These are phyloP conservation scores for Pascua guehoae DNA, from an alignment of 1,284 basidiomycete species.

Conservation along the genomic window DNA sequence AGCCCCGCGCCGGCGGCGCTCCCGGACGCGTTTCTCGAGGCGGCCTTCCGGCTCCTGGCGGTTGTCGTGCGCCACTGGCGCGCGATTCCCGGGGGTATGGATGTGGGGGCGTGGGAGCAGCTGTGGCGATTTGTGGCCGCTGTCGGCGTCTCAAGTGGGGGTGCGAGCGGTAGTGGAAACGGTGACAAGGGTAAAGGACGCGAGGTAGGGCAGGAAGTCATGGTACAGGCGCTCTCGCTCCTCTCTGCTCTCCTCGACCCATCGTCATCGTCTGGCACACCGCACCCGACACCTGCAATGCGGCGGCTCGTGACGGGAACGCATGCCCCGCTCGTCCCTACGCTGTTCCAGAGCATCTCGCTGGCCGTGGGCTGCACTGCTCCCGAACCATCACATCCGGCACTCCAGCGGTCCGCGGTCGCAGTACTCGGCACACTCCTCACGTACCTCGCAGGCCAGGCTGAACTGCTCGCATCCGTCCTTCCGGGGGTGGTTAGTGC, in stretches of 20 bases:
- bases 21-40: conserved; percentile 75
- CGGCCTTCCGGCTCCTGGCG: conserved; percentile 61
- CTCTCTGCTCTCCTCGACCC: conserved; percentile 33
- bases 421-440: conserved; percentile 60
- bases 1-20: conserved; percentile 60
- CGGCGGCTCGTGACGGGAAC: conserved; percentile 53
- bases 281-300: conserved; percentile 52
- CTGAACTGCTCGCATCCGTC: conserved; percentile 57
- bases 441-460: conserved; percentile 62
- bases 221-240: conserved; percentile 31
- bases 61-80: conserved; percentile 73
- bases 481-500: conserved; percentile 76
- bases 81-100: conserved; percentile 58
- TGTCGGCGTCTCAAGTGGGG: conserved; percentile 54
- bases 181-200: conserved; percentile 59
- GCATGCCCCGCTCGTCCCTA: conserved; percentile 57
- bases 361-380: conserved; percentile 57
- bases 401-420: conserved; percentile 64
- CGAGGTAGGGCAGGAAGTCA: conserved; percentile 37
- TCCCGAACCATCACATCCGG: conserved; percentile 57
- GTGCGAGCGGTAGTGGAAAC: conserved; percentile 40
- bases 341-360: conserved; percentile 77
- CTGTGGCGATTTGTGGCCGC: conserved; percentile 67
- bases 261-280: conserved; percentile 21
- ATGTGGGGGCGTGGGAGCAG: conserved; percentile 67